phyloP scores from a whole-genome alignment of 192 early-diverging fungal species.

The Paraglomus brasilianum region DNA sequence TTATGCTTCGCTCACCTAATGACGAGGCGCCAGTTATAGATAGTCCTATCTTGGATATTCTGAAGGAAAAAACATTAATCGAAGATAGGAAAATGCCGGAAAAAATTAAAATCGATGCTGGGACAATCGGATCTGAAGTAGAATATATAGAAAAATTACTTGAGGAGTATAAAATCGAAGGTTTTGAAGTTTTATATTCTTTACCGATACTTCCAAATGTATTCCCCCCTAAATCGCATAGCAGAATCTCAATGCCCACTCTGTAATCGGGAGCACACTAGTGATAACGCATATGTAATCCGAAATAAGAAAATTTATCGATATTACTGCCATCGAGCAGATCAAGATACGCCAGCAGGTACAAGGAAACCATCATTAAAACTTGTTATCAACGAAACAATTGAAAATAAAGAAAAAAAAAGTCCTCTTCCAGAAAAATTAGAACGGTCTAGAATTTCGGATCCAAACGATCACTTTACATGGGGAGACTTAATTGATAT shows the following conservation, averaged over 20 bases:
- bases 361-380: background rate
- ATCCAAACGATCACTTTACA: conserved; percentile 1
- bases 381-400: background rate
- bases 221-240: background rate
- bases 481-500: conserved; percentile 3
- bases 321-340: background rate
- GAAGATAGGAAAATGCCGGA: no score
- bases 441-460: background rate
- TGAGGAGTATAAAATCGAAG: no score
- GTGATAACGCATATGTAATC: conserved; percentile 8
- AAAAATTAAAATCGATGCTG: background rate
- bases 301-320: background rate
- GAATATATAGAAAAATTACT: no score
- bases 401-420: background rate
- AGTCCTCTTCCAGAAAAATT: background rate
- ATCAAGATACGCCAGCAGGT: background rate
- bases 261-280: background rate
- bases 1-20: conserved; percentile 4
- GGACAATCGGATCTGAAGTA: background rate
- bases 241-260: background rate
- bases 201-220: background rate
- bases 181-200: no score
- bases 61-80: no score
- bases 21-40: background rate
- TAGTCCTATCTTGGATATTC: conserved; percentile 3